Conservation (phyloP, 306 rosid genomes). For the Abrus pulchellus region DNA sequence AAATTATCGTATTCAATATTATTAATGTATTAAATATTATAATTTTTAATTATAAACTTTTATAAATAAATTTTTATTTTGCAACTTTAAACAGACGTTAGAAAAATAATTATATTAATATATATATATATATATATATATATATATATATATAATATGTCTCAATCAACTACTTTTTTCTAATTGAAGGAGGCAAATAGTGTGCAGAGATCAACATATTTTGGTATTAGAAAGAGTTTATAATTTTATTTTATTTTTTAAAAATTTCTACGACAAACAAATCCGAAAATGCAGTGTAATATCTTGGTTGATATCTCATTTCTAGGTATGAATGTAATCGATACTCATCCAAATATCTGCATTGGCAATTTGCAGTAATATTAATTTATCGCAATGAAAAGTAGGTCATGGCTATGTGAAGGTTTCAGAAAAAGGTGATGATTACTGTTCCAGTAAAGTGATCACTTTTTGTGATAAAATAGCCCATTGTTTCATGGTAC, state of each 20-base stretch:
- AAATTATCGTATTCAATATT: no score
- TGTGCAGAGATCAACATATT: neutral
- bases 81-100: no score
- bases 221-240: no score
- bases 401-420: neutral
- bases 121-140: no score
- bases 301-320: neutral
- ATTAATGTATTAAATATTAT: no score
- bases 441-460: neutral
- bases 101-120: no score
- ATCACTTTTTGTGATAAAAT: neutral
- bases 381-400: neutral
- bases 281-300: neutral
- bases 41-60: no score
- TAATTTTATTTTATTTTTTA: no score
- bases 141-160: no score
- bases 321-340: neutral
- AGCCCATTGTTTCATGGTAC: neutral
- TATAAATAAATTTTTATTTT: no score
- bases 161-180: neutral
- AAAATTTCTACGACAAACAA: neutral
- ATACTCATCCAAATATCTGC: neutral
- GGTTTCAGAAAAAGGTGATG: neutral
- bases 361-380: neutral
- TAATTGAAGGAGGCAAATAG: neutral